Percentiles rank a stretch among this genome's conserved stretches.
phyloP scores from a whole-genome alignment of 331 rosid genomes.

The Pyrus hybrid region DNA sequence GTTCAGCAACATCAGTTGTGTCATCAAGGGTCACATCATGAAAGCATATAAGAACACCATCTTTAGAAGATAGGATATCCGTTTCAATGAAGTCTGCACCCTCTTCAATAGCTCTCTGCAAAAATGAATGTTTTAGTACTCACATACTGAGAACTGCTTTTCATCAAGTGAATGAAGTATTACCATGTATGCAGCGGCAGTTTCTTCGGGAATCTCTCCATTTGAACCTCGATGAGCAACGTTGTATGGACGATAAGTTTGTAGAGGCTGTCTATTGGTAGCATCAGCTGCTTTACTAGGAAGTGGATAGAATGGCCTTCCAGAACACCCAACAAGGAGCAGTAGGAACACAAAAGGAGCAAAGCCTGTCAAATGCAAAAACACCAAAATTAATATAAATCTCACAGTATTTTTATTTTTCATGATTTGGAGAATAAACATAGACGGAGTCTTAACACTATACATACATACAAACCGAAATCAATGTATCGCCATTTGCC shows the following conservation, averaged over 20 bases:
- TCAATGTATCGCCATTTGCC: not conserved
- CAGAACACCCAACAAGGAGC: slow-evolving; percentile 49
- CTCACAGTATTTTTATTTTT: not conserved
- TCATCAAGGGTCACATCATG: slow-evolving; percentile 74
- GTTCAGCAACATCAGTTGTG: slow-evolving; percentile 57
- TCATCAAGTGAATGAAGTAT: not conserved
- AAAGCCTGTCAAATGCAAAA: slow-evolving; percentile 38
- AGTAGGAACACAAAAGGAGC: slow-evolving; percentile 30
- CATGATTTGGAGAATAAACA: not conserved
- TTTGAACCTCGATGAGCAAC: slow-evolving; percentile 92
- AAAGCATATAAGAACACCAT: slow-evolving; percentile 78
- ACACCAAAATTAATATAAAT: not conserved
- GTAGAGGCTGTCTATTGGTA: slow-evolving; percentile 41
- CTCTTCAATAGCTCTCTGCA: slow-evolving; percentile 92
- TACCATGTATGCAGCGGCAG: slow-evolving; percentile 78
- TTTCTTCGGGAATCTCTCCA: slow-evolving; percentile 95
- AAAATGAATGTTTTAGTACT: not conserved
- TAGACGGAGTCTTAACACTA: not conserved
- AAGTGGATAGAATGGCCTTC: slow-evolving; percentile 65
- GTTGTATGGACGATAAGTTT: slow-evolving; percentile 73
- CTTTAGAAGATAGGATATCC: slow-evolving; percentile 78
- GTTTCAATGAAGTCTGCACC: slow-evolving; percentile 97
- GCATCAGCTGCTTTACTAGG: slow-evolving; percentile 34
- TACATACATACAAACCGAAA: not conserved
- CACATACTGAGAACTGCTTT: not conserved